A percentile compares a stretch with the other conserved stretches of the same genome.
phyloP scores from a whole-genome alignment of 148 eudicot genomes.

The Vaccinium vitisidaea region DNA sequence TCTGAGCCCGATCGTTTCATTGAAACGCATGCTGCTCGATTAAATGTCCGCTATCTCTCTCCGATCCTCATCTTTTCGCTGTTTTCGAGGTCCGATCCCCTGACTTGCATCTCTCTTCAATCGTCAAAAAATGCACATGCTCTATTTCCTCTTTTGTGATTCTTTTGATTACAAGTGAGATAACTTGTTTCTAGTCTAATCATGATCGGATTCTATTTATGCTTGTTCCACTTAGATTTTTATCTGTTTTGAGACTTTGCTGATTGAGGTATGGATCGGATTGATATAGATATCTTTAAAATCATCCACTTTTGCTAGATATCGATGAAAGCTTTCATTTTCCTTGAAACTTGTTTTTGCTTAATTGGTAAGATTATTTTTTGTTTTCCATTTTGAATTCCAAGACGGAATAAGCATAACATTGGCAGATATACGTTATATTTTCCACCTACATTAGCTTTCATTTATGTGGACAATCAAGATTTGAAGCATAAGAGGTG shows the following conservation, averaged over 20 bases:
- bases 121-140: not conserved
- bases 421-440: too few relatives aligned
- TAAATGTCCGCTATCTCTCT: conserved; percentile 37
- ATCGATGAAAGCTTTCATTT: not conserved
- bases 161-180: too few relatives aligned
- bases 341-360: not conserved
- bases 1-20: conserved; percentile 19
- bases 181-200: not conserved
- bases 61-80: conserved; percentile 50
- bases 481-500: not conserved
- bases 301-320: not conserved
- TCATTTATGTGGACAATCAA: not conserved
- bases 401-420: not conserved
- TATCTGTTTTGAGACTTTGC: not conserved
- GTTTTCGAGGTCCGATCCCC: conserved; percentile 39
- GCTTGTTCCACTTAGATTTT: not conserved
- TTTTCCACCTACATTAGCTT: conserved; percentile 7
- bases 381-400: not conserved
- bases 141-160: not conserved
- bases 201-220: conserved; percentile 17
- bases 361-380: not conserved
- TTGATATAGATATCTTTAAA: conserved; percentile 1
- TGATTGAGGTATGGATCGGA: not conserved
- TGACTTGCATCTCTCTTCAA: not conserved
- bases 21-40: not conserved